Conservation (phyloP, 176 grass and related monocot species). For the Tillandsia leiboldiana region DNA sequence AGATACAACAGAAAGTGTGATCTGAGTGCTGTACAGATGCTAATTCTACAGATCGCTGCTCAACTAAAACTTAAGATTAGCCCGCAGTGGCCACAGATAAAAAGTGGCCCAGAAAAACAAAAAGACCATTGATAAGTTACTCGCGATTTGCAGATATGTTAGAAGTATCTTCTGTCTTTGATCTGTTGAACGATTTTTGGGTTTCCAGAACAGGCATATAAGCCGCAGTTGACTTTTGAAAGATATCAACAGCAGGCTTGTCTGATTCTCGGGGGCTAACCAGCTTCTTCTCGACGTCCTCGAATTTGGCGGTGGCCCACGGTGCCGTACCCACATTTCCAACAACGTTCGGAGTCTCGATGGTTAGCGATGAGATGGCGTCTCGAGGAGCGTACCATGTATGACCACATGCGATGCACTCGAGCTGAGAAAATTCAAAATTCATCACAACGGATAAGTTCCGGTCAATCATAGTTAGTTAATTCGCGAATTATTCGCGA, state of each 20-base stretch:
- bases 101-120: too few species aligned
- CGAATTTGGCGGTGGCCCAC: conserved; percentile 73
- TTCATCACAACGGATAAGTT: neutral
- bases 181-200: conserved; percentile 44
- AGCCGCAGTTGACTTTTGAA: conserved; percentile 46
- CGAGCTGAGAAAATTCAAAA: conserved; percentile 35
- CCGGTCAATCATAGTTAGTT: too few species aligned
- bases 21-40: too few species aligned
- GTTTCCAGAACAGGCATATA: conserved; percentile 55
- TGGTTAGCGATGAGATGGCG: conserved; percentile 60
- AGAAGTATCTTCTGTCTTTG: conserved; percentile 29
- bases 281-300: conserved; percentile 71
- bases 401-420: conserved; percentile 67
- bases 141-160: conserved; percentile 11
- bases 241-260: conserved; percentile 20
- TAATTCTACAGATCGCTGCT: too few species aligned
- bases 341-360: conserved; percentile 36
- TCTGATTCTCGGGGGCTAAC: conserved; percentile 48
- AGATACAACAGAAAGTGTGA: too few species aligned
- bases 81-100: too few species aligned
- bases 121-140: neutral
- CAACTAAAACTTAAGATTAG: too few species aligned
- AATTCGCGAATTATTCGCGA: too few species aligned
- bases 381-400: conserved; percentile 73
- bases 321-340: conserved; percentile 63